phyloP scores from a whole-genome alignment of 1,284 basidiomycete species.

The Naganishia sp. region DNA sequence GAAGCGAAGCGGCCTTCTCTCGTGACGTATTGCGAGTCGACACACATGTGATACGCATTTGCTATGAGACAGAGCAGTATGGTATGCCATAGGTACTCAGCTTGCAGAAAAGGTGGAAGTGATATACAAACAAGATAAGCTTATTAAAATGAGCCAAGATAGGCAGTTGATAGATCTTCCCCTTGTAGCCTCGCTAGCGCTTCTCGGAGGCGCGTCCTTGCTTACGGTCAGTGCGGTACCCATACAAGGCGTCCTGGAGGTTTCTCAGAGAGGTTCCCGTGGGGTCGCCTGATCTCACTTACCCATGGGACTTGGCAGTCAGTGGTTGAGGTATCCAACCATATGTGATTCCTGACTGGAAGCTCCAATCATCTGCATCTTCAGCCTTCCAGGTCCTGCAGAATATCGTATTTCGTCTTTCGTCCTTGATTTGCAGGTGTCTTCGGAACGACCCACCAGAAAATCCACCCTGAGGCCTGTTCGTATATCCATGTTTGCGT shows the following conservation, averaged over 20 bases:
- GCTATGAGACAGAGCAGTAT: too few species aligned
- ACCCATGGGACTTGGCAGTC: conserved; percentile 39
- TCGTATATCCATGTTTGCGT: conserved; percentile 64
- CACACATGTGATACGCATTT: too few species aligned
- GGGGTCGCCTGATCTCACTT: neutral
- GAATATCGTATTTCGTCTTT: neutral
- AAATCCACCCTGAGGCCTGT: conserved; percentile 47
- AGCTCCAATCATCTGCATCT: conserved; percentile 67
- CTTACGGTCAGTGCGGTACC: conserved; percentile 19
- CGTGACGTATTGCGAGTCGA: too few species aligned
- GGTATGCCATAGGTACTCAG: too few species aligned
- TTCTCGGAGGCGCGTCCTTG: conserved; percentile 5
- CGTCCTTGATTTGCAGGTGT: neutral
- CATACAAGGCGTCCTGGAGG: conserved; percentile 4
- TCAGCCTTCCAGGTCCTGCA: conserved; percentile 51
- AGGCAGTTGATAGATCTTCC: neutral
- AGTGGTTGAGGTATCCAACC: conserved; percentile 49
- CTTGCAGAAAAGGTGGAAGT: too few species aligned
- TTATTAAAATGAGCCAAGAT: neutral
- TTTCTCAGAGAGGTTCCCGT: too few species aligned
- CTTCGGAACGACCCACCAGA: conserved; percentile 18
- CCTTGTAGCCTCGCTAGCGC: neutral
- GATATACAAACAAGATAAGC: too few species aligned
- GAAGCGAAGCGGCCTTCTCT: too few species aligned
- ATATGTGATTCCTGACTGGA: conserved; percentile 46